phyloP scores from a whole-genome alignment of 2,329 filamentous ascomycete genomes.

The Aspergillus sp. region DNA sequence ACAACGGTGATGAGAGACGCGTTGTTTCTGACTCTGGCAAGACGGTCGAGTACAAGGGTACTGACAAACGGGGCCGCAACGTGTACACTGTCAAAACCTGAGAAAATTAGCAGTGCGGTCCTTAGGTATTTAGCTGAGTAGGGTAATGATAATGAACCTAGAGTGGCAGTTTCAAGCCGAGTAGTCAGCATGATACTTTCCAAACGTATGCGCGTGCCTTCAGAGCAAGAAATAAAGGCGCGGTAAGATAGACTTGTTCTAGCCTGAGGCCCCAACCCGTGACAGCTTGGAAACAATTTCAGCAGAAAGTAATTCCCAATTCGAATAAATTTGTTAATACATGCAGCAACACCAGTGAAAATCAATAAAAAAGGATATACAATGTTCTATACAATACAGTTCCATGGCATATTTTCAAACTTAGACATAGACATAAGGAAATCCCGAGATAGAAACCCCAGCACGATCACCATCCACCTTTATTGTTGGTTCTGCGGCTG shows the following conservation, averaged over 20 bases:
- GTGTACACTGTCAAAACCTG: constrained; percentile 26
- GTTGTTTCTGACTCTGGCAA: constrained; percentile 35
- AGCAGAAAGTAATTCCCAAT: background rate
- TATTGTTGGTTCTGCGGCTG: constrained; percentile 1
- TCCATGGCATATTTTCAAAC: constrained; percentile 11
- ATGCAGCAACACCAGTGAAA: constrained; percentile 16
- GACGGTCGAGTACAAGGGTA: constrained; percentile 28
- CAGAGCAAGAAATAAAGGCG: too few species aligned
- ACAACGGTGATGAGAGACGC: constrained; percentile 49
- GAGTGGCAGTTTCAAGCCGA: too few species aligned
- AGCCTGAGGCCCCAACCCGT: background rate
- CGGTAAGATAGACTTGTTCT: background rate
- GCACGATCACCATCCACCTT: background rate
- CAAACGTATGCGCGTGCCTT: too few species aligned
- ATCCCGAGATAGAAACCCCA: background rate
- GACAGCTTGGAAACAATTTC: too few species aligned
- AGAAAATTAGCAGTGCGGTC: background rate
- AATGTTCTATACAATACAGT: constrained; percentile 38
- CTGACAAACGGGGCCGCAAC: constrained; percentile 26
- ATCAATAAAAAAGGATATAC: constrained; percentile 22
- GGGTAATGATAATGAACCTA: background rate
- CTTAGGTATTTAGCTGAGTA: constrained; percentile 22
- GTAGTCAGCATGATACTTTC: too few species aligned
- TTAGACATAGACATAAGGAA: constrained; percentile 7
- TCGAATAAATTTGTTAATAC: constrained; percentile 19